Conservation (phyloP, 139 green algal species). For the Asterochloris erici region DNA sequence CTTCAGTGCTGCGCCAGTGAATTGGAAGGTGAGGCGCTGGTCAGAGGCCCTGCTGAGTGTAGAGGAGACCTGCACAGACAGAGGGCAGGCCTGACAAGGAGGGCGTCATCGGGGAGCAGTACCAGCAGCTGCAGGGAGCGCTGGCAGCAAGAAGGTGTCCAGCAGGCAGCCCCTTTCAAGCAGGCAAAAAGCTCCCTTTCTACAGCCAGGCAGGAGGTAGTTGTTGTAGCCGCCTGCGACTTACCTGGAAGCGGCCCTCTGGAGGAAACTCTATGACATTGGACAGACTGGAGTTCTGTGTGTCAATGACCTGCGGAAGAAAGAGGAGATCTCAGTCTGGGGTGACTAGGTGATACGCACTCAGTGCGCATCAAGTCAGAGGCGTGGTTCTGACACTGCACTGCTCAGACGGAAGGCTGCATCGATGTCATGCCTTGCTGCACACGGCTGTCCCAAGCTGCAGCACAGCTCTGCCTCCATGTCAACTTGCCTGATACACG, state of each 20-base stretch:
- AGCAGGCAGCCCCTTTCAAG: too few relatives aligned
- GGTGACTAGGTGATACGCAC: not conserved
- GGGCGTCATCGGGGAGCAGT: too few relatives aligned
- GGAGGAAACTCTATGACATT: constrained; percentile 92
- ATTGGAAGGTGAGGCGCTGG: constrained; percentile 66
- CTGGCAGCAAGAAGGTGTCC: too few relatives aligned
- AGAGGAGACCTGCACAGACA: constrained; percentile 80
- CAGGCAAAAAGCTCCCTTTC: too few relatives aligned
- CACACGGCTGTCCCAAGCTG: not conserved
- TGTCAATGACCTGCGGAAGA: constrained; percentile 77
- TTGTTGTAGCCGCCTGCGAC: too few relatives aligned
- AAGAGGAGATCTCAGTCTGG: not conserved
- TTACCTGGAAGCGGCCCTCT: constrained; percentile 2
- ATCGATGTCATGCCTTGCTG: not conserved
- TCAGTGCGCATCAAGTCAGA: not conserved
- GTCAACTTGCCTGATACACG: constrained; percentile 68
- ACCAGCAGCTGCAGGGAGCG: too few relatives aligned
- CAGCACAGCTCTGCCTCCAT: not conserved
- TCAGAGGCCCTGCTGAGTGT: constrained; percentile 35
- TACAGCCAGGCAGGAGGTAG: too few relatives aligned
- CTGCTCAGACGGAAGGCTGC: not conserved
- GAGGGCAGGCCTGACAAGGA: too few relatives aligned
- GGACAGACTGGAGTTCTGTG: constrained; percentile 48
- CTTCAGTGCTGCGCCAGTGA: constrained; percentile 58
- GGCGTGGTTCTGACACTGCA: too few relatives aligned